Conservation (phyloP, 2,329 filamentous ascomycete species). For the Aspergillus oerlinghausenensis region DNA sequence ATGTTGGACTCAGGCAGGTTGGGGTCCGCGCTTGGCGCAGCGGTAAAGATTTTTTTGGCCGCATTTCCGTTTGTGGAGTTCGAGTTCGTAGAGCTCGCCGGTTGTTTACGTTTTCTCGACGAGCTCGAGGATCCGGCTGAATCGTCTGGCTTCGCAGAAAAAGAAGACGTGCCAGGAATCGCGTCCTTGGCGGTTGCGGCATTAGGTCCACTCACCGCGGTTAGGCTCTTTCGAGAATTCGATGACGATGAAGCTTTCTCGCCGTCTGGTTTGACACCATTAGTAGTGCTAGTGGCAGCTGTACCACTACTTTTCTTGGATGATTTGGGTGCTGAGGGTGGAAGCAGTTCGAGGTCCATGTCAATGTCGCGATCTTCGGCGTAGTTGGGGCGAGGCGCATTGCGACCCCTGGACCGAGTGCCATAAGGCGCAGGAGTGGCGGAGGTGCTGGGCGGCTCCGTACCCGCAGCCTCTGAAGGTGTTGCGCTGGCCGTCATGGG, state of each 20-base stretch:
- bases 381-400: constrained; percentile 82
- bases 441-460: constrained; percentile 37
- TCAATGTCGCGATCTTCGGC: constrained; percentile 91
- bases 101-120: constrained; percentile 83
- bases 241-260: constrained; percentile 36
- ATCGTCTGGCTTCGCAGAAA: constrained; percentile 48
- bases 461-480: constrained; percentile 33
- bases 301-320: constrained; percentile 29
- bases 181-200: constrained; percentile 37
- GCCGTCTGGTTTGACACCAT: constrained; percentile 31
- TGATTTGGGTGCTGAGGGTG: constrained; percentile 25
- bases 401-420: constrained; percentile 87
- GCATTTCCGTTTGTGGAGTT: constrained; percentile 27
- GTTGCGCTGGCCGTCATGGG: constrained; percentile 44
- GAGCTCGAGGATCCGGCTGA: constrained; percentile 43
- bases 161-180: constrained; percentile 56
- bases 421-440: constrained; percentile 70
- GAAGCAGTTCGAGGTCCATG: constrained; percentile 69
- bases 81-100: constrained; percentile 37
- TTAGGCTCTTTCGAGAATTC: constrained; percentile 38
- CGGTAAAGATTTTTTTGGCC: constrained; percentile 35
- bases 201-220: constrained; percentile 31
- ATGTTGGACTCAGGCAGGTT: constrained; percentile 66
- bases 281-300: constrained; percentile 21
- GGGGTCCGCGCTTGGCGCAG: constrained; percentile 26